Evolutionary conservation across 2,329 filamentous ascomycete species (phyloP).

Genomic region (Paraconiothyrium sp.): DNA sequence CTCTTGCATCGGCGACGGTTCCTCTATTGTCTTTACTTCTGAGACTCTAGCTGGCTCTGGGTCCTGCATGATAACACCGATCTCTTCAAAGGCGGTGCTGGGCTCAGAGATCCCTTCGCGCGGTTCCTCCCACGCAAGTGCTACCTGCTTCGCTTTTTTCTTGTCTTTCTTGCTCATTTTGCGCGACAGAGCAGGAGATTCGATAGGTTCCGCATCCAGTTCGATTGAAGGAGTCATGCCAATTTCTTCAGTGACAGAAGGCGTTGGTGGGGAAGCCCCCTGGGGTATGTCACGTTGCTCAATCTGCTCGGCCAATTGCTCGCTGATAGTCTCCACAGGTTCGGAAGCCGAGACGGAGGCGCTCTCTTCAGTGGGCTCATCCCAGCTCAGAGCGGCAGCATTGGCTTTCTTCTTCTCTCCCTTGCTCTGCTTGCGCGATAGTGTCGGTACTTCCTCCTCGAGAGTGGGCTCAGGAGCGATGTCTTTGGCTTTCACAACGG

Average conservation of each 20-base stretch:
- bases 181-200: slow-evolving; percentile 22
- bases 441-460: slow-evolving; percentile 16
- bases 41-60: neutral
- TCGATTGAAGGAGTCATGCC: neutral
- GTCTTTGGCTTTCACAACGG: slow-evolving; percentile 34
- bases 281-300: neutral
- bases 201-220: neutral
- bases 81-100: neutral
- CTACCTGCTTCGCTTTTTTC: slow-evolving; percentile 45
- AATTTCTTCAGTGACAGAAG: neutral
- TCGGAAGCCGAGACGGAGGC: neutral
- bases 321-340: neutral
- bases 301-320: neutral
- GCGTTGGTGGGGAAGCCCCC: neutral
- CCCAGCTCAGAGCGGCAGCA: slow-evolving; percentile 12
- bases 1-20: slow-evolving; percentile 6
- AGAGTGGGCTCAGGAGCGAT: slow-evolving; percentile 22
- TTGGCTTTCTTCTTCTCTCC: slow-evolving; percentile 37
- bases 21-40: slow-evolving; percentile 2
- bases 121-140: slow-evolving; percentile 19
- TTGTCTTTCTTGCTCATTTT: slow-evolving; percentile 47
- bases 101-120: slow-evolving; percentile 3
- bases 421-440: slow-evolving; percentile 29
- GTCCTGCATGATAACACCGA: neutral
- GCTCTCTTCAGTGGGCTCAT: slow-evolving; percentile 21